Percentiles rank a stretch among this genome's conserved stretches.
Evolutionary conservation across 768 basidiomycete species (phyloP).

Genomic region (Podaxis sp.): DNA sequence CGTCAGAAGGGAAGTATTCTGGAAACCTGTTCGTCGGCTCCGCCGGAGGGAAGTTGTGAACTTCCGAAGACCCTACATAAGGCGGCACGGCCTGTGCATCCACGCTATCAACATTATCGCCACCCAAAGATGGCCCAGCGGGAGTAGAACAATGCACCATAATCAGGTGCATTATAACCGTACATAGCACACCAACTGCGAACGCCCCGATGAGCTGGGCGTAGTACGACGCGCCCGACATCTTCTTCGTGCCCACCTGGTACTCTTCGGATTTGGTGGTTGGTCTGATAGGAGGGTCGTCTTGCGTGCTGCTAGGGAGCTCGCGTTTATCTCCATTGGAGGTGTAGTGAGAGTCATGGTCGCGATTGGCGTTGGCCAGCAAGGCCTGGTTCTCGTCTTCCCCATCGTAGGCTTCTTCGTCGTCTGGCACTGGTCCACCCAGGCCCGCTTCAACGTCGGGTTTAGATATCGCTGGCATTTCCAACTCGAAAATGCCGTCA

Average conservation of each 20-base stretch:
- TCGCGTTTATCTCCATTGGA: background rate
- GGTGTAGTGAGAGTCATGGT: background rate
- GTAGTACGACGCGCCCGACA: slow-evolving; percentile 6
- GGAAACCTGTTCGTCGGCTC: slow-evolving; percentile 74
- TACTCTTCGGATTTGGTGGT: background rate
- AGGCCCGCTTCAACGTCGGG: slow-evolving; percentile 5
- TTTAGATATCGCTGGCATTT: background rate
- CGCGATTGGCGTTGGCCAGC: background rate
- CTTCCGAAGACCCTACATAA: slow-evolving; percentile 69
- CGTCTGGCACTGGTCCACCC: slow-evolving; percentile 3
- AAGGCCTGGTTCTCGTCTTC: slow-evolving; percentile 12
- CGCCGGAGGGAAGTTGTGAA: slow-evolving; percentile 69
- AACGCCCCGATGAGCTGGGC: slow-evolving; percentile 12
- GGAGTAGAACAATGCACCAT: background rate
- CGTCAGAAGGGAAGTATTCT: slow-evolving; percentile 70
- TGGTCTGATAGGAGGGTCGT: background rate
- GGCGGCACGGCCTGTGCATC: slow-evolving; percentile 47
- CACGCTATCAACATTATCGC: background rate
- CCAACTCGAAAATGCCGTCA: background rate
- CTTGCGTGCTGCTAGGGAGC: background rate
- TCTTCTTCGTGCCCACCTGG: slow-evolving; percentile 7
- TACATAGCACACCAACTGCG: slow-evolving; percentile 12
- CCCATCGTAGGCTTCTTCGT: slow-evolving; percentile 9
- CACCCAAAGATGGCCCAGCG: background rate
- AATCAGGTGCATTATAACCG: slow-evolving; percentile 7